phyloP scores from a whole-genome alignment of 345 rosid genomes.

The Viola odorata region DNA sequence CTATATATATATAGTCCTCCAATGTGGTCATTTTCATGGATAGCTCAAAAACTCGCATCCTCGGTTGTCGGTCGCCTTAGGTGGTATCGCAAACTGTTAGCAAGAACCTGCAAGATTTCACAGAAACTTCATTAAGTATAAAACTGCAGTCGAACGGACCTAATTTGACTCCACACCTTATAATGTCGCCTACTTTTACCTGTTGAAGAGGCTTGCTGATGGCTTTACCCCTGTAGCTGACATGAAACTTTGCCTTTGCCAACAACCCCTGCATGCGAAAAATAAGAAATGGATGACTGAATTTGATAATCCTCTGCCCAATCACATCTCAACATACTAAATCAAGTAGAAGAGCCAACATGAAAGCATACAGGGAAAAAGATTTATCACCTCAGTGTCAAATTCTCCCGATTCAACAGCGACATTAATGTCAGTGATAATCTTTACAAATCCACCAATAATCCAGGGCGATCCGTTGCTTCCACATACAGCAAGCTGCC shows the following conservation, averaged over 20 bases:
- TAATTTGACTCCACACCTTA: too few species aligned
- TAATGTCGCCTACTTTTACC: constrained; percentile 51
- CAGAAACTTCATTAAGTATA: neutral
- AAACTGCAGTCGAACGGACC: neutral
- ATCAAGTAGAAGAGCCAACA: neutral
- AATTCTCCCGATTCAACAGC: constrained; percentile 95
- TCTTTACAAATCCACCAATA: constrained; percentile 85
- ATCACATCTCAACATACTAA: neutral
- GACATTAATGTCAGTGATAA: constrained; percentile 63
- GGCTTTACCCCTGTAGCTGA: constrained; percentile 78
- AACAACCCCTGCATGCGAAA: constrained; percentile 56
- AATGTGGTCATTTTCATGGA: constrained; percentile 5
- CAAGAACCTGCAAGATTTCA: constrained; percentile 51
- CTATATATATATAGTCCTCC: neutral
- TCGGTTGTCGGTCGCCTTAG: constrained; percentile 75
- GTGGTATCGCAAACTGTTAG: constrained; percentile 67
- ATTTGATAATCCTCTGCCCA: neutral
- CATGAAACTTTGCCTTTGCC: constrained; percentile 96
- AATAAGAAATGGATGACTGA: constrained; percentile 1
- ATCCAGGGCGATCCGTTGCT: constrained; percentile 90
- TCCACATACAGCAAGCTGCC: constrained; percentile 84
- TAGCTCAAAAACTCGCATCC: constrained; percentile 65
- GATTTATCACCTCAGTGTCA: constrained; percentile 71
- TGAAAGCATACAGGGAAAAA: neutral
- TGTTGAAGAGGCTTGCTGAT: constrained; percentile 87